Evolutionary conservation across 176 grass and related monocot species (phyloP).

Genomic region (Phragmites australis): DNA sequence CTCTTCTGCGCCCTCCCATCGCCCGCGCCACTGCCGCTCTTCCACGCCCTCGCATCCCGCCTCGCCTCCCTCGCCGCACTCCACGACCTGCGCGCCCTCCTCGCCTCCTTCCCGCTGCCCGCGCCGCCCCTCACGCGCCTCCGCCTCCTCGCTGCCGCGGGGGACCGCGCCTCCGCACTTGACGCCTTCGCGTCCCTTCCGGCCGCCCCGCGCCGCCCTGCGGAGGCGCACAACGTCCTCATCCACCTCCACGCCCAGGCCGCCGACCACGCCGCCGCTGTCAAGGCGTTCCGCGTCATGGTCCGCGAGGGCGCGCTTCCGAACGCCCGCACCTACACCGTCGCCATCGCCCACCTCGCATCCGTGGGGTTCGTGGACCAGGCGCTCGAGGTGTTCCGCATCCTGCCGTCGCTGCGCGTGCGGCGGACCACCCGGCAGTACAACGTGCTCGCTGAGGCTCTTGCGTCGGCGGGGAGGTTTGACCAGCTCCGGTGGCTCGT

Average conservation of each 20-base stretch:
- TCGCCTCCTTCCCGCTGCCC: constrained; percentile 49
- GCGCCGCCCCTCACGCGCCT: constrained; percentile 53
- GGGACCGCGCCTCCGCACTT: constrained; percentile 44
- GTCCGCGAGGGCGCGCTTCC: constrained; percentile 64
- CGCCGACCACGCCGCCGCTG: constrained; percentile 43
- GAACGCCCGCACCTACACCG: constrained; percentile 70
- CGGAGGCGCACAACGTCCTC: constrained; percentile 65
- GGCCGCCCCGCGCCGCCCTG: constrained; percentile 19
- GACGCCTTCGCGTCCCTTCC: constrained; percentile 50
- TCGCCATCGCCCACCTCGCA: constrained; percentile 63
- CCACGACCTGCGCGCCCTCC: constrained; percentile 42
- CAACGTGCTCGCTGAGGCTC: constrained; percentile 66
- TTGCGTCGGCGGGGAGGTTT: constrained; percentile 41
- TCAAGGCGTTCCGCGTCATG: constrained; percentile 67
- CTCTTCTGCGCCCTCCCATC: constrained; percentile 36
- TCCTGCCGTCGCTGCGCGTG: constrained; percentile 67
- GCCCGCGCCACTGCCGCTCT: constrained; percentile 45
- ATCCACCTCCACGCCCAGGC: constrained; percentile 47
- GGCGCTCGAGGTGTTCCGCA: constrained; percentile 62
- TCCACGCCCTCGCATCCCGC: constrained; percentile 48
- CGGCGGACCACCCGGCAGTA: constrained; percentile 67
- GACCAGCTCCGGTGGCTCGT: constrained; percentile 59
- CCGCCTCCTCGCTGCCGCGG: constrained; percentile 52
- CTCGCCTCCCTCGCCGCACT: constrained; percentile 37
- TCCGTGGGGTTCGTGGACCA: constrained; percentile 51